A percentile compares a stretch with the other conserved stretches of the same genome.
Conservation (phyloP, 164 flowering plant genomes). For the Magnolia kwangsiensis region DNA sequence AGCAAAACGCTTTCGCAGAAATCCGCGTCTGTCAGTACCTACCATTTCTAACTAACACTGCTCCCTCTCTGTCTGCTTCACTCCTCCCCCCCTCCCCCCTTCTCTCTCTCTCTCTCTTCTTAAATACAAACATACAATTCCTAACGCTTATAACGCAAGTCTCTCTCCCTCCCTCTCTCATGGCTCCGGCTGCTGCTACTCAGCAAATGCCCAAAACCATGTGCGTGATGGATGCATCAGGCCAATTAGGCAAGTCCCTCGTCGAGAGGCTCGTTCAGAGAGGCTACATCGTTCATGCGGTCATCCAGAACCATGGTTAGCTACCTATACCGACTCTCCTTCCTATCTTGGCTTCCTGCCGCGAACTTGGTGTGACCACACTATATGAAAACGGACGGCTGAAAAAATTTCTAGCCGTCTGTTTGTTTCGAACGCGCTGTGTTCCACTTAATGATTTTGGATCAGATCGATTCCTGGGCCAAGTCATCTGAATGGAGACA, state of each 20-base stretch:
- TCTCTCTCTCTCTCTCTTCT: no score
- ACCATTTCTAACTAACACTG: conserved; percentile 21
- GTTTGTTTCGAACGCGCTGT: no score
- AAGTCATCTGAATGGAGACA: no score
- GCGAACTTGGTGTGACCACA: no score
- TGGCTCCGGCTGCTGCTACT: conserved; percentile 30
- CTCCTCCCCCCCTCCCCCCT: no score
- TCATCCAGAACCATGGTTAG: conserved; percentile 48
- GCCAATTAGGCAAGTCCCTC: conserved; percentile 42
- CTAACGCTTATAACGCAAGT: neutral
- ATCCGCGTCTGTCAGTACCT: neutral
- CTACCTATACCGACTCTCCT: neutral
- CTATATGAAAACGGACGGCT: no score
- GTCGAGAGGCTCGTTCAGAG: conserved; percentile 45
- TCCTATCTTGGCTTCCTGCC: no score
- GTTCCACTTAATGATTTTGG: no score
- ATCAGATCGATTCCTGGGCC: no score
- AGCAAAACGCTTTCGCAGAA: no score
- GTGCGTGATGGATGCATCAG: conserved; percentile 75
- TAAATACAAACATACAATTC: neutral
- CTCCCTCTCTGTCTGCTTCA: conserved; percentile 11
- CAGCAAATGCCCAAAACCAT: conserved; percentile 28
- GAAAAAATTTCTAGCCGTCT: no score
- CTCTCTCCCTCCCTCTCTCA: conserved; percentile 16
- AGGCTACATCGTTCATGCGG: conserved; percentile 77